phyloP scores from a whole-genome alignment of 257 asterid genomes.

The Solanum ossicruentum region DNA sequence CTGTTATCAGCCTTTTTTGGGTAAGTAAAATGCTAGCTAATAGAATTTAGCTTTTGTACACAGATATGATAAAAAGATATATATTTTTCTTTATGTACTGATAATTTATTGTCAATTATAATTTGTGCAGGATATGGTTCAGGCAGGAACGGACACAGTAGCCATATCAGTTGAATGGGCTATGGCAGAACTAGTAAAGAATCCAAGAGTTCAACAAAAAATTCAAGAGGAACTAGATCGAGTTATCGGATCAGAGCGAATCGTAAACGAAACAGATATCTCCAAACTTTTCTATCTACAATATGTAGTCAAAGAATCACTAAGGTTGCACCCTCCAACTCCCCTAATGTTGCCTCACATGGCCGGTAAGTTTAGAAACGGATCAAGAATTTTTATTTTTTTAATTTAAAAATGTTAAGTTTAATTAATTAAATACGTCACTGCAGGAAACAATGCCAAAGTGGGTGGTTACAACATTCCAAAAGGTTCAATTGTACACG shows the following conservation, averaged over 20 bases:
- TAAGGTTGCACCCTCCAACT: slow-evolving; percentile 72
- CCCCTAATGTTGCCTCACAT: slow-evolving; percentile 76
- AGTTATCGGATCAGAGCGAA: slow-evolving; percentile 40
- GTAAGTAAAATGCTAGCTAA: slow-evolving; percentile 14
- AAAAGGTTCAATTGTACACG: slow-evolving; percentile 55
- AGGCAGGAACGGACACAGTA: slow-evolving; percentile 85
- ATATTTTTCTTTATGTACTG: neutral
- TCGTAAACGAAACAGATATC: slow-evolving; percentile 60
- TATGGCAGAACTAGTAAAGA: slow-evolving; percentile 61
- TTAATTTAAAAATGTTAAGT: no score
- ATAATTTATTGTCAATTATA: neutral
- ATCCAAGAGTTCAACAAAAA: slow-evolving; percentile 76
- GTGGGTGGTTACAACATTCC: slow-evolving; percentile 70
- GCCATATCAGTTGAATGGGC: slow-evolving; percentile 77
- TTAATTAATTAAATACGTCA: no score
- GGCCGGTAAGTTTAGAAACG: neutral
- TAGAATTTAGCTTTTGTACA: neutral
- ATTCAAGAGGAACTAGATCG: slow-evolving; percentile 63
- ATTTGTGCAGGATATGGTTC: slow-evolving; percentile 60
- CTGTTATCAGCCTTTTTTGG: slow-evolving; percentile 69
- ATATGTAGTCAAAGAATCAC: slow-evolving; percentile 51
- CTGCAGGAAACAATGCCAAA: slow-evolving; percentile 38
- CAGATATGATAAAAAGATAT: neutral
- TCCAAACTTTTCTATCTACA: slow-evolving; percentile 59
- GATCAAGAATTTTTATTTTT: no score